These are phyloP conservation scores for Ogataea polymorpha DNA, from an alignment of 805 yeast genomes.

Conservation along the genomic window DNA sequence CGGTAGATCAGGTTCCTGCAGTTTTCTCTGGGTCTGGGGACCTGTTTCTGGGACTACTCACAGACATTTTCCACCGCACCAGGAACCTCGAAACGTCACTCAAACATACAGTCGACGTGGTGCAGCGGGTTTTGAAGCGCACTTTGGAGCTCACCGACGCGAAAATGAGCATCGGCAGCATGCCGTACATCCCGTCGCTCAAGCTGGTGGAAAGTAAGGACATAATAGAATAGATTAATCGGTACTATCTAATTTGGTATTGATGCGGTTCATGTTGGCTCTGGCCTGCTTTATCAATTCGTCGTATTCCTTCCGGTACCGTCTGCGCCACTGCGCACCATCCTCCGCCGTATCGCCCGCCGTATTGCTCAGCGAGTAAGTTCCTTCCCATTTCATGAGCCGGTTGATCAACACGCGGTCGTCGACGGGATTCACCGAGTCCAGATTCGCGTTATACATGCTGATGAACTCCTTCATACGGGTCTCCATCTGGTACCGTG, in stretches of 20 bases:
- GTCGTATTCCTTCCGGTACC: constrained; percentile 23
- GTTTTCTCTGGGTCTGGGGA: constrained; percentile 76
- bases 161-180: constrained; percentile 13
- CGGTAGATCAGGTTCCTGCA: constrained; percentile 51
- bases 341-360: constrained; percentile 13
- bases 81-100: constrained; percentile 34
- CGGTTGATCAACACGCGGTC: constrained; percentile 53
- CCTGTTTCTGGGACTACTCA: constrained; percentile 58
- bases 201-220: constrained; percentile 42
- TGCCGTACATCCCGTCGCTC: constrained; percentile 40
- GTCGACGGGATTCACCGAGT: constrained; percentile 61
- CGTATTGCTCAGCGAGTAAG: constrained; percentile 19
- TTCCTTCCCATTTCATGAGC: constrained; percentile 65
- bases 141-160: constrained; percentile 33
- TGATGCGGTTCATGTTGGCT: constrained; percentile 4
- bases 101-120: constrained; percentile 38
- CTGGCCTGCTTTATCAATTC: constrained; percentile 28
- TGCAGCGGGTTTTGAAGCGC: constrained; percentile 40
- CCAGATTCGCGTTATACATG: constrained; percentile 78
- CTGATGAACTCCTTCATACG: constrained; percentile 76
- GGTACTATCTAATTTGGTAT: neutral
- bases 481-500: constrained; percentile 58
- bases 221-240: constrained; percentile 6
- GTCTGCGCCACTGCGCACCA: constrained; percentile 25
- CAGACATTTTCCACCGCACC: constrained; percentile 43